These are phyloP conservation scores for Penicillium sp. DNA, from an alignment of 2,329 filamentous ascomycete species.

Conservation along the genomic window DNA sequence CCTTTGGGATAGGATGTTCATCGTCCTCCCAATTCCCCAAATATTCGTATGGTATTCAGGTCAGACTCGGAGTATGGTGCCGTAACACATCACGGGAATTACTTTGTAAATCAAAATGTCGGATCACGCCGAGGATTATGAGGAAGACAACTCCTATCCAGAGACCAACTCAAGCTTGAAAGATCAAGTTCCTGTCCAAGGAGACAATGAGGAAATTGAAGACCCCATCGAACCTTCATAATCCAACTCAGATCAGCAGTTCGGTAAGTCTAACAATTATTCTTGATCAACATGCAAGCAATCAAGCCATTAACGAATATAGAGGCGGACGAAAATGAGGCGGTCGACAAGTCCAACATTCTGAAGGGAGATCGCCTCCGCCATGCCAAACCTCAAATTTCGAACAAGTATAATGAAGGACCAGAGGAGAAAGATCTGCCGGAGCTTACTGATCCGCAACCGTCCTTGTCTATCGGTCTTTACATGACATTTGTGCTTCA, in stretches of 20 bases:
- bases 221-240: not conserved
- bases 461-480: not conserved
- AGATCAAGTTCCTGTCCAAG: not conserved
- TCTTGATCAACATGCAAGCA: not conserved
- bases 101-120: not conserved
- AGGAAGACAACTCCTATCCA: not conserved
- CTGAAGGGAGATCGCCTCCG: slow-evolving; percentile 24
- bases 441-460: not conserved
- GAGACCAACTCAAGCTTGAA: not conserved
- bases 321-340: slow-evolving; percentile 14
- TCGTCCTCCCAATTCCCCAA: too few relatives aligned
- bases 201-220: not conserved
- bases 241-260: not conserved
- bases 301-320: not conserved
- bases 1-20: too few relatives aligned
- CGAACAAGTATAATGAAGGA: slow-evolving; percentile 24
- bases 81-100: too few relatives aligned
- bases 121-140: not conserved
- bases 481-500: not conserved
- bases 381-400: slow-evolving; percentile 23
- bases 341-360: slow-evolving; percentile 24
- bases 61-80: too few relatives aligned
- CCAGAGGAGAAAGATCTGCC: slow-evolving; percentile 25
- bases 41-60: too few relatives aligned
- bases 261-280: not conserved